Evolutionary conservation across 225 moss, liverwort and hornwort species (phyloP), one percentile per base, ranked within the genome.

Genomic region (Bryum argenteum): DNA sequence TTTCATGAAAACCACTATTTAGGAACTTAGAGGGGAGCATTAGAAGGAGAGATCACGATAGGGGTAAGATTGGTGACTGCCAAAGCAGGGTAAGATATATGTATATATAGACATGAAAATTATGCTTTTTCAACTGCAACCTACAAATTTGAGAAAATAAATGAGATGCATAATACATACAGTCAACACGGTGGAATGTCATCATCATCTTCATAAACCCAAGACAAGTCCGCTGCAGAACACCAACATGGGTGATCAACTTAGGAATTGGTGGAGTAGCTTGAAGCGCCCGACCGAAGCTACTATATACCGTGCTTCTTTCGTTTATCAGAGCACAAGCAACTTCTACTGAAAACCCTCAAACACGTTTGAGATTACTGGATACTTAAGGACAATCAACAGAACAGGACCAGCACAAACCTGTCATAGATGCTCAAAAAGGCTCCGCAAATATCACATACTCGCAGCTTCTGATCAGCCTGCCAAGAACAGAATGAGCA

Each of bases 391-490:
- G 63, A 57, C 77, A 71, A 39, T 19, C 39, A 42, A 48, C 64
- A 75, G 67, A 33, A 33, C 33, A 33, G 5, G 43, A 38, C 8
- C 0, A 72, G 45, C 65, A 77, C 75, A 73, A 66, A 94, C 94
- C 92, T 98, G 83, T 98, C 97, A 77, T 98, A 98, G 66, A 98
- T 98, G 78, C 97, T 98, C 78, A 98, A 80, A 73, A 98, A 98
- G 6, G 97, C 97, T 81, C 97, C 97, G 72, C 97, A 97, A 65
- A 97, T 97, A 67, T 97, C 97, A 84, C 97, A 97, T n/a, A 97
- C 97, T 74, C 97, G 84, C 55, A 94, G 89, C 82, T 98, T 98
- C 71, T 98, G 97, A 71, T 98, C 97, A 60, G 97, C 91, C 97
- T 97, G 93, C 77, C 78, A 78, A 57, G 26, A 59, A 65, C 50